Percentiles rank a stretch among this genome's conserved stretches.
phyloP scores from a whole-genome alignment of 495 filamentous ascomycete genomes.

The Lindgomyces ingoldianus region DNA sequence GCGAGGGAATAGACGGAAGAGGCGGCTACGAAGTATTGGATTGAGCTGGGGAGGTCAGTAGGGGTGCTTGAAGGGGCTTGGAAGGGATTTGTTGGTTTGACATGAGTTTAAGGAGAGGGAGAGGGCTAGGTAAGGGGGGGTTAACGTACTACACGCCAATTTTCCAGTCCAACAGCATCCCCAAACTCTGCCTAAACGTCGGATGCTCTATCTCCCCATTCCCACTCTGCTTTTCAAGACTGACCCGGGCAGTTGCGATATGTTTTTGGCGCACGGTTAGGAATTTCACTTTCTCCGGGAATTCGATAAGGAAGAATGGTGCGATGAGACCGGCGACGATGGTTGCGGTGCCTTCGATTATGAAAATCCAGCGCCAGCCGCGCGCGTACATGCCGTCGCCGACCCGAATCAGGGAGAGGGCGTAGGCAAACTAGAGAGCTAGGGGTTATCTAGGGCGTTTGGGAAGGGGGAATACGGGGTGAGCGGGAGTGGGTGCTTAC shows the following conservation, averaged over 20 bases:
- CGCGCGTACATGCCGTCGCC: conserved; percentile 11
- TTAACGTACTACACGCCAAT: conserved; percentile 10
- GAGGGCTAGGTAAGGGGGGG: too few relatives aligned
- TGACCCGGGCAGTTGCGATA: conserved; percentile 13
- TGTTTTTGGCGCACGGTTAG: conserved; percentile 15
- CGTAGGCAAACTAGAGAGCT: conserved; percentile 20
- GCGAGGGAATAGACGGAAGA: conserved; percentile 17
- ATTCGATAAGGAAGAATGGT: conserved; percentile 20
- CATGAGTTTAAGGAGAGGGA: neutral
- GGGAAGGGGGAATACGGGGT: neutral
- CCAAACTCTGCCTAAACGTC: conserved; percentile 5
- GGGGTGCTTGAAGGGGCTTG: too few relatives aligned
- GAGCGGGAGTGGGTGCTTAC: neutral
- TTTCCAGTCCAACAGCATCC: conserved; percentile 14
- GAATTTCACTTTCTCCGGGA: conserved; percentile 19
- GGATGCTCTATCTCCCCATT: conserved; percentile 1
- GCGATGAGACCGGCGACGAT: conserved; percentile 2
- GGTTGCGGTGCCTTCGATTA: conserved; percentile 8
- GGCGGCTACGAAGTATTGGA: conserved; percentile 22
- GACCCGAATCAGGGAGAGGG: conserved; percentile 11
- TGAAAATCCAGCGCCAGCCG: conserved; percentile 7
- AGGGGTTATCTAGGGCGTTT: too few relatives aligned
- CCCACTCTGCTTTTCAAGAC: conserved; percentile 18
- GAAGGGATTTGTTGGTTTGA: neutral
- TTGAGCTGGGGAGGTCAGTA: conserved; percentile 3